These are phyloP conservation scores for Zygnema circumcarinatum DNA, from an alignment of 139 green algal genomes.

Conservation along the genomic window DNA sequence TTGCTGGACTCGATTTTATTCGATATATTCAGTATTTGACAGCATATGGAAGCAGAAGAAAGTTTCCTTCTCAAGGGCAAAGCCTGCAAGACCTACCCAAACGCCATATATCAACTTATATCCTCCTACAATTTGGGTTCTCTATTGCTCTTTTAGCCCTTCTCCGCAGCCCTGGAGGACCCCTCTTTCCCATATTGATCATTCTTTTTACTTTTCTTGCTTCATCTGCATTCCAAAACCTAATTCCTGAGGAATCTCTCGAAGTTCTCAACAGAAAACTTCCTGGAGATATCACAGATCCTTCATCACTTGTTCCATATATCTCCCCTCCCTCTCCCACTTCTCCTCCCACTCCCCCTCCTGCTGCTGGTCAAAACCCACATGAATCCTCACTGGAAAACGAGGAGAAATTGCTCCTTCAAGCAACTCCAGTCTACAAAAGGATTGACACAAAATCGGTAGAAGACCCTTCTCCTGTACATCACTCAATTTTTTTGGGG, in stretches of 20 bases:
- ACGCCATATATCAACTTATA: neutral
- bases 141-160: neutral
- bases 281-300: neutral
- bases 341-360: neutral
- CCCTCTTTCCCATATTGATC: neutral
- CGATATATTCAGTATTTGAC: neutral
- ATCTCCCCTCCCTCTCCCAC: neutral
- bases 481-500: too few relatives aligned
- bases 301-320: neutral
- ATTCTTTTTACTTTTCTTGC: neutral
- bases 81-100: neutral
- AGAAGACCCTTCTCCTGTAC: too few relatives aligned
- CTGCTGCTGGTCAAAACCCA: too few relatives aligned
- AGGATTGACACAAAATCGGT: too few relatives aligned
- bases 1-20: neutral
- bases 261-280: neutral
- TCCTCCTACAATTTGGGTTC: neutral
- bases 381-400: too few relatives aligned
- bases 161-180: neutral
- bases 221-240: neutral
- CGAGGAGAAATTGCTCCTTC: too few relatives aligned
- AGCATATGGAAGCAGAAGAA: neutral
- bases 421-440: too few relatives aligned
- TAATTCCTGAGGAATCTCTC: neutral
- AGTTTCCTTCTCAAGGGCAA: neutral